Evolutionary conservation across 352 stramenopile species (phyloP), one percentile per base, ranked within the genome.

Genomic region (Phytophthora multivora): DNA sequence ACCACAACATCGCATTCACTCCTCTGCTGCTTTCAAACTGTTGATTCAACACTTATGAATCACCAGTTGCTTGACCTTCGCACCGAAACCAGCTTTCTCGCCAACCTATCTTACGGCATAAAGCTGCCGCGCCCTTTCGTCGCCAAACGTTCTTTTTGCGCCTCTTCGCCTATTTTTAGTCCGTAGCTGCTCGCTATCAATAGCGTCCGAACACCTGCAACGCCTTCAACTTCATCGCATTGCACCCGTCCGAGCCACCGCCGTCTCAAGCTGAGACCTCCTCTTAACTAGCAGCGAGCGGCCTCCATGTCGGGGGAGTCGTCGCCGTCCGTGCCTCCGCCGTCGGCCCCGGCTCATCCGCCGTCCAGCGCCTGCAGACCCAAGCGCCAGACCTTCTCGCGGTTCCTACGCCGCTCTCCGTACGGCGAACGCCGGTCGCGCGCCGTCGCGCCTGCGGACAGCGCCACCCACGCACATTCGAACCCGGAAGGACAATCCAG

Each of bases 381-480:
- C 19, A 91, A 90, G 66, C 72, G 71, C 6, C 80, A 78, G 48
- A 87, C 71, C 12, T 69, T 90, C 33, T 79, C 80, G 9, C 73
- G 75, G 3, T 89, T 90, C 63, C 75, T 90, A 33, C 66, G 71
- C 10, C 75, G 73, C 43, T 88, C 80, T 16, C 74, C 78, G 57
- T 93, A 89, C 52, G 69, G 76, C 30, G 80, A 90, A 57, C 67
- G 74, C 5, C 79, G 79, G 5, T 90, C 82, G 0, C 72, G 80
- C 13, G 77, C 84, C 3, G 82, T 91, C 0, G 84, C 75, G 0
- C 80, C 84, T 0, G 79, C 79, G 0, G 83, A 91, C 43, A 65
- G 53, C 10, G 63, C 57, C 25, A 30, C 63, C 0, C 30, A 67
- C 10, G 13, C 51, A 16, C 41, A 58, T 26, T 28, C 39, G 4